phyloP scores from a whole-genome alignment of 495 filamentous ascomycete genomes.

The Astrothelium subdiscretum region DNA sequence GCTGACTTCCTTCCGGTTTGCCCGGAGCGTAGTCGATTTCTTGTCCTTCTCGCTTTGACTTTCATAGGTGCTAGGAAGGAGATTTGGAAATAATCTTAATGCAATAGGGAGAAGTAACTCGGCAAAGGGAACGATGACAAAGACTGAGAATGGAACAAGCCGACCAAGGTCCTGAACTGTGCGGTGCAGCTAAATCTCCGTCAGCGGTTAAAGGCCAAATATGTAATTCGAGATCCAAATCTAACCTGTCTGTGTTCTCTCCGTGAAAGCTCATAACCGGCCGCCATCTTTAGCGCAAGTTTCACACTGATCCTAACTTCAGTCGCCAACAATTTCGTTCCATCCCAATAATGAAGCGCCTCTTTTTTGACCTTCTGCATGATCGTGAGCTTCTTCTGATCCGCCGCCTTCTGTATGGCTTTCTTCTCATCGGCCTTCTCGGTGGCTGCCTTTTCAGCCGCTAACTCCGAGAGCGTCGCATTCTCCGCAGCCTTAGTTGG shows the following conservation, averaged over 20 bases:
- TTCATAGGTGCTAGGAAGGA: slow-evolving; percentile 95
- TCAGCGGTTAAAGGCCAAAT: not conserved
- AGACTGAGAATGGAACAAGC: slow-evolving; percentile 90
- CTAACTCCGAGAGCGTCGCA: slow-evolving; percentile 34
- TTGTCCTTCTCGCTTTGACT: slow-evolving; percentile 77
- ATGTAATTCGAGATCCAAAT: not conserved
- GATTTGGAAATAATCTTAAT: slow-evolving; percentile 87
- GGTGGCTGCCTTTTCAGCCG: slow-evolving; percentile 33
- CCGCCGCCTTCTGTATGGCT: slow-evolving; percentile 55
- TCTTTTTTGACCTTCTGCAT: slow-evolving; percentile 91
- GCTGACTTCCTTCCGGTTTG: slow-evolving; percentile 88
- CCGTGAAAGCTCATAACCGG: slow-evolving; percentile 89
- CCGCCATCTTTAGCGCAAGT: slow-evolving; percentile 92
- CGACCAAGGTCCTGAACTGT: slow-evolving; percentile 90
- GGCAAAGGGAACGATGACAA: slow-evolving; percentile 92
- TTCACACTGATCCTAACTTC: slow-evolving; percentile 88
- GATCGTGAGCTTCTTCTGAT: slow-evolving; percentile 73
- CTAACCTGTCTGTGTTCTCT: slow-evolving; percentile 76
- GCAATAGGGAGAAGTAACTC: slow-evolving; percentile 91
- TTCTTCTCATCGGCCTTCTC: slow-evolving; percentile 40
- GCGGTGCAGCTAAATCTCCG: slow-evolving; percentile 52
- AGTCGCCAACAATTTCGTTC: slow-evolving; percentile 88
- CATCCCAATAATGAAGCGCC: slow-evolving; percentile 92
- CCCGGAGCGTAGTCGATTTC: slow-evolving; percentile 71
- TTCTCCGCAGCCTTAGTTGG: slow-evolving; percentile 37